Evolutionary conservation across 805 yeast species (phyloP).

Genomic region (Spathaspora boniae): DNA sequence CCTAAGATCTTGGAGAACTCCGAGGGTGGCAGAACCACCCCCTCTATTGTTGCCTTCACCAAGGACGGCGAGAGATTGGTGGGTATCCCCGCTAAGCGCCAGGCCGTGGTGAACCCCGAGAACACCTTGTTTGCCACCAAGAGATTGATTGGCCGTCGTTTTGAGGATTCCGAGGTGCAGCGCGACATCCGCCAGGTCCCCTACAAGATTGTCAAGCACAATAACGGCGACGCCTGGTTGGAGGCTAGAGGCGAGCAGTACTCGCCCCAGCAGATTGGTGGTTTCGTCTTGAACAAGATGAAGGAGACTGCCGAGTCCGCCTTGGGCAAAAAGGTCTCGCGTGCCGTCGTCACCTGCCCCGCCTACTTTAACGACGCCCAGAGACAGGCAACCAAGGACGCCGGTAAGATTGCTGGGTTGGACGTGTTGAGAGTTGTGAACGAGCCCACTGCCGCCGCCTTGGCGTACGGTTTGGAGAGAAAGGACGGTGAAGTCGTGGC

Average conservation of each 20-base stretch:
- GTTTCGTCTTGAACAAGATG: conserved; percentile 91
- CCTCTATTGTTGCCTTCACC: conserved; percentile 93
- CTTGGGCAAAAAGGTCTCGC: conserved; percentile 80
- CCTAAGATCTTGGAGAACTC: conserved; percentile 78
- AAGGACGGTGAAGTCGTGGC: conserved; percentile 83
- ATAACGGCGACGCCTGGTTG: conserved; percentile 95
- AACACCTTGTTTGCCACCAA: conserved; percentile 94
- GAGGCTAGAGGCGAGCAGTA: conserved; percentile 83
- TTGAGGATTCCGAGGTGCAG: conserved; percentile 85
- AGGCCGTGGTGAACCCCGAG: conserved; percentile 90
- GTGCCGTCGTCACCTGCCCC: conserved; percentile 90
- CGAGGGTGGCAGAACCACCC: conserved; percentile 77
- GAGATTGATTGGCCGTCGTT: conserved; percentile 92
- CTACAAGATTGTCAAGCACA: conserved; percentile 84
- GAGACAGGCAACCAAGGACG: conserved; percentile 94
- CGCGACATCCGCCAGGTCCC: conserved; percentile 86
- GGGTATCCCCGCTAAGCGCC: conserved; percentile 95
- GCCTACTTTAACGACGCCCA: conserved; percentile 90
- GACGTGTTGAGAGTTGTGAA: conserved; percentile 86
- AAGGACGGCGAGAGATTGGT: conserved; percentile 88
- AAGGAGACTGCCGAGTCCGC: conserved; percentile 96
- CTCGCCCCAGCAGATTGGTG: conserved; percentile 96
- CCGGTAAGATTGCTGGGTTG: conserved; percentile 95
- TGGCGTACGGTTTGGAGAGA: conserved; percentile 90
- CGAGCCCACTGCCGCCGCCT: conserved; percentile 92